Percentiles rank a stretch among this genome's conserved stretches.
Conservation (phyloP, 2,329 filamentous ascomycete species). For the Bimuria novae-zelandiae region DNA sequence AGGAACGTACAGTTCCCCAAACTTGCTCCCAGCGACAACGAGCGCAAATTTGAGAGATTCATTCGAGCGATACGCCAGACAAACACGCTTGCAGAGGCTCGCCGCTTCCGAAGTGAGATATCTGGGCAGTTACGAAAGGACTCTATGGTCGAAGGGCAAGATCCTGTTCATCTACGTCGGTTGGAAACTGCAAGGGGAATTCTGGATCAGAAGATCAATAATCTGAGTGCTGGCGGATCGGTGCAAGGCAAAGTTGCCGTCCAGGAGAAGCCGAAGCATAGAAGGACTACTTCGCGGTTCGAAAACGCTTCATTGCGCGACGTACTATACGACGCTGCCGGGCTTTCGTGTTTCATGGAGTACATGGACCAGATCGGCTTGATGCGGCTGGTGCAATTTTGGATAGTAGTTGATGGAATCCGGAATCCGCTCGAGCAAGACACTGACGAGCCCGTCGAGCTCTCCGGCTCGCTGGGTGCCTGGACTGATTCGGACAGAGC, state of each 20-base stretch:
- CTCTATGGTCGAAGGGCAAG: slow-evolving; percentile 74
- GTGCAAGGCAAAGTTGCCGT: slow-evolving; percentile 47
- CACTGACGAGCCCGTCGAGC: slow-evolving; percentile 69
- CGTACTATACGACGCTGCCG: slow-evolving; percentile 85
- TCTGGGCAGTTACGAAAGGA: slow-evolving; percentile 90
- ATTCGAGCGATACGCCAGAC: slow-evolving; percentile 86
- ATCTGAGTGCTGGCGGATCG: slow-evolving; percentile 71
- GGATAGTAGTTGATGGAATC: slow-evolving; percentile 96
- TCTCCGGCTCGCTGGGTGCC: slow-evolving; percentile 54
- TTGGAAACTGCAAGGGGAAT: slow-evolving; percentile 90
- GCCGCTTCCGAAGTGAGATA: slow-evolving; percentile 89
- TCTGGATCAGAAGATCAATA: slow-evolving; percentile 85
- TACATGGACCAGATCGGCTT: slow-evolving; percentile 92
- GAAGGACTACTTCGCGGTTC: slow-evolving; percentile 62
- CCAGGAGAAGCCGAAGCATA: slow-evolving; percentile 45
- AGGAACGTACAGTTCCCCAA: slow-evolving; percentile 76
- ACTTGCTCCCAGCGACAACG: slow-evolving; percentile 79
- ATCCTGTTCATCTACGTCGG: slow-evolving; percentile 83
- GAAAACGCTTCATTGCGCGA: slow-evolving; percentile 80
- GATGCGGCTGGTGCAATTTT: slow-evolving; percentile 94
- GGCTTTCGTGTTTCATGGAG: slow-evolving; percentile 98
- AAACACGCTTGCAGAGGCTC: slow-evolving; percentile 88
- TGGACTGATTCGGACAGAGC: slow-evolving; percentile 85
- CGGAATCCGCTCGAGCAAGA: slow-evolving; percentile 91
- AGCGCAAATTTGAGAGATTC: slow-evolving; percentile 92